These are phyloP conservation scores for Scheffersomyces parashehatae DNA, from an alignment of 1,139 yeast species.

Conservation along the genomic window DNA sequence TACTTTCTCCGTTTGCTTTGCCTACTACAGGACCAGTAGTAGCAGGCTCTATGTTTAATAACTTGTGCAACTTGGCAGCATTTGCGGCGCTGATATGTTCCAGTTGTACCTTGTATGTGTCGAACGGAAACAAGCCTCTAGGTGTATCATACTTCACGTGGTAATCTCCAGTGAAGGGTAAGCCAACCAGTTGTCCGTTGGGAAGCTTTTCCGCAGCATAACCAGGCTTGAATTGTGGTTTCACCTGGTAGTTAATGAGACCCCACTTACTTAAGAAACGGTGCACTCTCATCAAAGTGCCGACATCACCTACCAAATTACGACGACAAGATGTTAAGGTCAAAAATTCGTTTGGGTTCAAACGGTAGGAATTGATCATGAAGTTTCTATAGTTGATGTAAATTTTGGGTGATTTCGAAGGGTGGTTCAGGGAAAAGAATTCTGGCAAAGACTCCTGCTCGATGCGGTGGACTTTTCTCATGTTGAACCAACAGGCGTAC, in stretches of 20 bases:
- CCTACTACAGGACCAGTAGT: conserved; percentile 4
- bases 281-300: conserved; percentile 87
- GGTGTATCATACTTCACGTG: conserved; percentile 84
- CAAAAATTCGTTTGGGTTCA: conserved; percentile 89
- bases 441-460: conserved; percentile 83
- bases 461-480: conserved; percentile 64
- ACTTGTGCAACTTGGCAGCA: conserved; percentile 54
- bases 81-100: conserved; percentile 59
- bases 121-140: conserved; percentile 91
- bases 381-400: conserved; percentile 89
- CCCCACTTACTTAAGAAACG: conserved; percentile 96
- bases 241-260: conserved; percentile 87
- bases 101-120: conserved; percentile 64
- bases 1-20: conserved; percentile 1
- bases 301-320: conserved; percentile 94
- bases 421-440: conserved; percentile 73
- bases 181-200: conserved; percentile 45
- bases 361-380: conserved; percentile 87
- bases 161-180: conserved; percentile 70
- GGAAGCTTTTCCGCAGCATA: conserved; percentile 61
- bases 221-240: conserved; percentile 66
- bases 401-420: conserved; percentile 85
- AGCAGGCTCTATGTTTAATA: conserved; percentile 28
- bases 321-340: conserved; percentile 94
- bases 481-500: conserved; percentile 86